phyloP scores from a whole-genome alignment of 208 protist genomes.

The Trypanosoma caninum region DNA sequence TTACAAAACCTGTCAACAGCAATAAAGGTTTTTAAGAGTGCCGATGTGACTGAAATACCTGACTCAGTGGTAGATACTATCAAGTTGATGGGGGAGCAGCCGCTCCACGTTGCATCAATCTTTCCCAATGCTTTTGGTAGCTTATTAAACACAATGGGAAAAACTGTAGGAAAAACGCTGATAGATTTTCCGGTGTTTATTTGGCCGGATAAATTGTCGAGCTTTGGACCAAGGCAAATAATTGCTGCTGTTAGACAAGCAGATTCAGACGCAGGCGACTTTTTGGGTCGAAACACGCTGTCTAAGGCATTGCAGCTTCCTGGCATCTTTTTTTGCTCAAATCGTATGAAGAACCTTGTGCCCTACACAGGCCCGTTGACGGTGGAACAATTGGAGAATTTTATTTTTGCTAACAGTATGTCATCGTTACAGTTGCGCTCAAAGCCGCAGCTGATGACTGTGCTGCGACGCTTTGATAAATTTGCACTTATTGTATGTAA shows the following conservation, averaged over 20 bases:
- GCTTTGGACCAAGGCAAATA: slow-evolving; percentile 12
- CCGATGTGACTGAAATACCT: not conserved
- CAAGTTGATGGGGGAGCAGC: not conserved
- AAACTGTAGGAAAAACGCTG: not conserved
- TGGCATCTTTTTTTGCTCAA: slow-evolving; percentile 19
- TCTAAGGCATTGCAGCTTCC: slow-evolving; percentile 12
- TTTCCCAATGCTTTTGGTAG: slow-evolving; percentile 8
- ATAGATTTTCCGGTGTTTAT: not conserved
- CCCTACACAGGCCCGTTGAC: not conserved
- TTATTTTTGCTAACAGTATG: slow-evolving; percentile 10
- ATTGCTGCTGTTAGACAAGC: slow-evolving; percentile 28
- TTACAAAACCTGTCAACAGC: slow-evolving; percentile 17
- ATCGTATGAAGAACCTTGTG: not conserved
- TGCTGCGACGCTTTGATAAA: slow-evolving; percentile 13
- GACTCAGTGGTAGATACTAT: not conserved
- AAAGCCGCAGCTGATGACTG: not conserved
- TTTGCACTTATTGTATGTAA: slow-evolving; percentile 22
- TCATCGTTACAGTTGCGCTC: slow-evolving; percentile 15
- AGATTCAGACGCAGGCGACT: slow-evolving; percentile 2
- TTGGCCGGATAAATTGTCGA: not conserved
- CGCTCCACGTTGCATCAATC: not conserved
- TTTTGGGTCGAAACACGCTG: not conserved
- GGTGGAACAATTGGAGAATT: not conserved
- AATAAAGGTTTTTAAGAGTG: not conserved
- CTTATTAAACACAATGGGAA: not conserved